Evolutionary conservation across 805 yeast species (phyloP), one percentile per base, ranked within the genome.

Genomic region (Yarrowia phangngaensis): DNA sequence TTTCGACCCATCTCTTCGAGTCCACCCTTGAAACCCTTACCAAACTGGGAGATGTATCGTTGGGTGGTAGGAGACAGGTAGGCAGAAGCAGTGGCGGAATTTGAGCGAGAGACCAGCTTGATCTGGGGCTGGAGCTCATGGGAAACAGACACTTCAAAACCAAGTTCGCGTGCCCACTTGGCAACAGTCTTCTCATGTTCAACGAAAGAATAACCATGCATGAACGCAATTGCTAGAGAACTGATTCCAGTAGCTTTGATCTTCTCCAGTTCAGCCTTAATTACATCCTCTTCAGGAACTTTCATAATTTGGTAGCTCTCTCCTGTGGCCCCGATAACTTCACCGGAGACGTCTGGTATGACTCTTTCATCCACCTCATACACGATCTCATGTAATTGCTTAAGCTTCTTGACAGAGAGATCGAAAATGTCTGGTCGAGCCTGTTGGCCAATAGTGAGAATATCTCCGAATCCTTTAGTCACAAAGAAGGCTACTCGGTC

Each of bases 381-480:
- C 1, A 90, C 96, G 2, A 72, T 63, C 45, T 81, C 80, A 58
- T 87, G 88, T 23, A 90, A 70, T 15, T 79, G 81, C 5, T 74
- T 80, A 9, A 88, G 80, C 58, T 81, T 84, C 43, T 72, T 69
- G 34, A 89, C 85, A 5, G 84, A 74, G 55, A 90, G 69, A 57
- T 88, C 95, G 60, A 90, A 90, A 46, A 90, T 87, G 57, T 80
- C 73, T 2, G 97, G 97, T 58, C 97, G 73, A 2, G 95, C 78
- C 63, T 90, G 97, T 60, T 86, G 88, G 2, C 97, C 97, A 56
- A 90, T 89, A 2, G 71, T 65, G 53, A 90, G 69, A 29, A 84
- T 79, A 60, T 90, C 97, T 56, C 77, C 78, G 66, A 87, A 90
- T 0, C 97, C 98, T 58, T 79, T 82, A 12, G 97, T 85, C 2